These are phyloP conservation scores for Leishmania aethiopica DNA, from an alignment of 208 protist species.

Conservation along the genomic window DNA sequence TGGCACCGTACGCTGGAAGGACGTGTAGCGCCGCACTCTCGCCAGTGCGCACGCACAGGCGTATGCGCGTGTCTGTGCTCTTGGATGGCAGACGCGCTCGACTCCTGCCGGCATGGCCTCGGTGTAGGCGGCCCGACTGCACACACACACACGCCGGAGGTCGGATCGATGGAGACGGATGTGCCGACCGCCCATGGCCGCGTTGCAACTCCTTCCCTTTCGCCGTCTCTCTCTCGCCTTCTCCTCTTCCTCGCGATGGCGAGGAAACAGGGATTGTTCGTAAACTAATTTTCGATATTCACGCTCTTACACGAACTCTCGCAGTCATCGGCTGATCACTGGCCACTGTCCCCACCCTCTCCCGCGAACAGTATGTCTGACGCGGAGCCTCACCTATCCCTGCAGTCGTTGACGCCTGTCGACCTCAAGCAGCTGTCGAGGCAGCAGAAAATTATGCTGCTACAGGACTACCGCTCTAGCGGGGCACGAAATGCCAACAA, in stretches of 20 bases:
- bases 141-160: background rate
- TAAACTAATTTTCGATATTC: too few relatives aligned
- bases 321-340: background rate
- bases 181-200: too few relatives aligned
- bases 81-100: background rate
- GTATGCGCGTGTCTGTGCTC: background rate
- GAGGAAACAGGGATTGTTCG: background rate
- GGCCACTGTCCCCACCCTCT: background rate
- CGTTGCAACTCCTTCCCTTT: background rate
- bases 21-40: too few relatives aligned
- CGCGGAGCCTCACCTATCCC: slow-evolving; percentile 20
- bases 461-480: slow-evolving; percentile 57
- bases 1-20: background rate
- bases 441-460: slow-evolving; percentile 58
- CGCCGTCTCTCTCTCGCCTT: background rate
- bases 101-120: background rate
- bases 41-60: too few relatives aligned
- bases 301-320: too few relatives aligned
- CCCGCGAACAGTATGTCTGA: background rate
- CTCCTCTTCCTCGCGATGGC: background rate
- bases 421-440: slow-evolving; percentile 78
- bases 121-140: too few relatives aligned
- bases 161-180: background rate
- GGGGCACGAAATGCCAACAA: slow-evolving; percentile 62
- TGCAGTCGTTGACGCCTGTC: slow-evolving; percentile 65